Base-by-base conservation (phyloP, 169 alveolate genomes). In the Cryptosporidium baileyi region DNA sequence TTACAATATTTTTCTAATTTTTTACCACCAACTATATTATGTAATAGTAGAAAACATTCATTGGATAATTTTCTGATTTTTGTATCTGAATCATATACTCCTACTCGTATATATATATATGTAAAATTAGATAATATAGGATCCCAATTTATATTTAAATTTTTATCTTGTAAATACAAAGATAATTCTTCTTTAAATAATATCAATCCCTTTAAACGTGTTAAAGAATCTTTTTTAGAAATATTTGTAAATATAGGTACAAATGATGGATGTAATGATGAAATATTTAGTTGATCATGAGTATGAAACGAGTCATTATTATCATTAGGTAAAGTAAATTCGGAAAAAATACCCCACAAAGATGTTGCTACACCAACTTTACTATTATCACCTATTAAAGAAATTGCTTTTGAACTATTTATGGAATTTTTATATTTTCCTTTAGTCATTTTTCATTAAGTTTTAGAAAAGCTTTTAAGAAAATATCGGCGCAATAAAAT, bases 181-280 rank as follows among this genome's bases (percentile, higher is more conserved):
- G 7, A n/a, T 9, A 67, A 45, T 19, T 49, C 24, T 17, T 67
- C 63, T 49, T 34, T 30, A 34, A 67, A 49, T 17, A 19, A 9
- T 0, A 49, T 22, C 51, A 67, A n/a, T 1, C 82, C 82, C 45
- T 45, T 67, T 19, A 49, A 34, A 15, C 82, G 47, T 9, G 82
- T 67, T 49, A 24, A 45, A 67, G 8, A 24, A 52, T 67, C 82
- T n/a, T 67, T 67, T 38, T 67, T 67, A 9, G 82, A 49, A 2
- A 67, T 67, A 67, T 67, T 67, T 13, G 65, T 28, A n/a, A 67
- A 67, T 5, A 67, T 67, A 24, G 82, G 82, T 22, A 67, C 54
- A 24, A 67, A 67, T 1, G 51, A n/a, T 28, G 82, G 60, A 40
- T 67, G 52, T 5, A 67, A 51, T 13, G 34, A 34, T 24, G 49